A percentile compares a stretch with the other conserved stretches of the same genome.
phyloP scores from a whole-genome alignment of 495 filamentous ascomycete species.

The Niebla homalea region DNA sequence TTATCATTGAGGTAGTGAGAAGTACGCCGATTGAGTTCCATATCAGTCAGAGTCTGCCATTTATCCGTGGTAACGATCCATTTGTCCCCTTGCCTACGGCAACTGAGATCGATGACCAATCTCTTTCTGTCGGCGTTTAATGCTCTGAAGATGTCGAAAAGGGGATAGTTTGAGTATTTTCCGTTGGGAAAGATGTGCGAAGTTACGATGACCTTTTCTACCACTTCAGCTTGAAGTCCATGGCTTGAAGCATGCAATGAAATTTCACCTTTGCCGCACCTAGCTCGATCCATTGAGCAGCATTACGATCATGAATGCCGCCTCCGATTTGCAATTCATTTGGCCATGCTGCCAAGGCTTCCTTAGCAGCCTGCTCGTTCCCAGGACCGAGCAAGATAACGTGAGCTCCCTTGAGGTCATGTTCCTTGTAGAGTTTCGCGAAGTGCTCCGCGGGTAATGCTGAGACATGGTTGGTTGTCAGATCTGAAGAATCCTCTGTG shows the following conservation, averaged over 20 bases:
- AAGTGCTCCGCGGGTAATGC: conserved; percentile 68
- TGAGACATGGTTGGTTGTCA: conserved; percentile 87
- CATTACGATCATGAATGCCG: conserved; percentile 77
- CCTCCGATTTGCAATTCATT: conserved; percentile 74
- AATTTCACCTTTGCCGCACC: conserved; percentile 73
- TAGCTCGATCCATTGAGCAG: conserved; percentile 66
- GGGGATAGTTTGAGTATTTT: conserved; percentile 58
- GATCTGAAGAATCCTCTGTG: conserved; percentile 43
- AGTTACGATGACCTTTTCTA: conserved; percentile 73
- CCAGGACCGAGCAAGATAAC: conserved; percentile 91
- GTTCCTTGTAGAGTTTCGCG: conserved; percentile 60
- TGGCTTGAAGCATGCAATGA: neutral
- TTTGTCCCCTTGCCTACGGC: conserved; percentile 51
- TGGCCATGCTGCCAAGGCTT: conserved; percentile 66
- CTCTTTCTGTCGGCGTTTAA: conserved; percentile 63
- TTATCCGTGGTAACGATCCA: conserved; percentile 98
- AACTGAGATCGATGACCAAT: conserved; percentile 90
- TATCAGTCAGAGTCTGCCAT: conserved; percentile 94
- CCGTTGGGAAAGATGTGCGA: conserved; percentile 74
- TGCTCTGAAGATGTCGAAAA: conserved; percentile 54
- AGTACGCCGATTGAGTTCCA: conserved; percentile 76
- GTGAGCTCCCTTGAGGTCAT: conserved; percentile 66
- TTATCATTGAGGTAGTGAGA: neutral
- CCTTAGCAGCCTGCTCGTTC: conserved; percentile 65
- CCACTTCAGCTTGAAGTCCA: conserved; percentile 1